A percentile compares a stretch with the other conserved stretches of the same genome.
Evolutionary conservation across 768 basidiomycete genomes (phyloP).

Genomic region (Lactifluus subvellereus): DNA sequence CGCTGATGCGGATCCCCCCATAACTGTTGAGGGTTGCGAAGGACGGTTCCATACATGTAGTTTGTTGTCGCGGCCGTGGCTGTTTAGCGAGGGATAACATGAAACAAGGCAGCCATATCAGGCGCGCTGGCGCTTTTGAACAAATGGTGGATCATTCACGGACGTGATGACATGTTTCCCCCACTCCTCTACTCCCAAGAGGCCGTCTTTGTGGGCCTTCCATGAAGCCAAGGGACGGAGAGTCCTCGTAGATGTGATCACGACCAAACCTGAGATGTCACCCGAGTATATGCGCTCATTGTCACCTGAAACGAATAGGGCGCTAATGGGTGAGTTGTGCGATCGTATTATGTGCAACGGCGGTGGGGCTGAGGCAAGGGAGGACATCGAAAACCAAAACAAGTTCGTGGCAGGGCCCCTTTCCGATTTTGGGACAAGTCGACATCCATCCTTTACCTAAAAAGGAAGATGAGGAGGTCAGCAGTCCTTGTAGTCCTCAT

Average conservation of each 20-base stretch:
- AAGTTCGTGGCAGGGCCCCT: neutral
- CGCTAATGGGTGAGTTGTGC: conserved; percentile 58
- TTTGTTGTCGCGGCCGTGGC: conserved; percentile 85
- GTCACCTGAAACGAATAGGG: conserved; percentile 58
- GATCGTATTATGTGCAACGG: conserved; percentile 73
- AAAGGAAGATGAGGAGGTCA: no score
- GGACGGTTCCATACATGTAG: conserved; percentile 66
- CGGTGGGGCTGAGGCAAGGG: conserved; percentile 32
- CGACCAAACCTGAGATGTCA: conserved; percentile 72
- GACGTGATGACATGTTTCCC: conserved; percentile 67
- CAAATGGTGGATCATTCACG: conserved; percentile 30
- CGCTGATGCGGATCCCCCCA: conserved; percentile 49
- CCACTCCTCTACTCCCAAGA: conserved; percentile 80
- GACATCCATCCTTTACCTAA: no score
- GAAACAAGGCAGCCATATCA: neutral
- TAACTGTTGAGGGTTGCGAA: conserved; percentile 38
- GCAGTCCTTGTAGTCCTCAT: no score
- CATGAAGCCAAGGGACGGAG: conserved; percentile 71
- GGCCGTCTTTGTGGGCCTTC: conserved; percentile 70
- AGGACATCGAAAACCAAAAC: neutral
- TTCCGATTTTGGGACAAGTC: no score
- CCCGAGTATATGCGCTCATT: conserved; percentile 85
- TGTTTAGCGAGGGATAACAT: conserved; percentile 28
- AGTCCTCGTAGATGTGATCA: conserved; percentile 67
- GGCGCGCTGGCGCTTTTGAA: neutral